phyloP scores from a whole-genome alignment of 345 rosid genomes.

The Schrenkiella parvula region DNA sequence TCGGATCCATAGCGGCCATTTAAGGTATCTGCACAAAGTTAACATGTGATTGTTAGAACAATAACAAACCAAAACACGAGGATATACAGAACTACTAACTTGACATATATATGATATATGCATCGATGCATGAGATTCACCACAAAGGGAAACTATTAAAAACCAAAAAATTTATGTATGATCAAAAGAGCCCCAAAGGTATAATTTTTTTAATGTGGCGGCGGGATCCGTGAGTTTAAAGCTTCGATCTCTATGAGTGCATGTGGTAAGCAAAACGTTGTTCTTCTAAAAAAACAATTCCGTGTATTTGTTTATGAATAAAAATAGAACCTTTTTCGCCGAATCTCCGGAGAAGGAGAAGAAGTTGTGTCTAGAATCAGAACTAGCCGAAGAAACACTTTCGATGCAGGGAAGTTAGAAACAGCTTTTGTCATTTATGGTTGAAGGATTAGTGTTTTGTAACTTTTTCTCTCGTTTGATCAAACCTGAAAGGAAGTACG shows the following conservation, averaged over 20 bases:
- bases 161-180: neutral
- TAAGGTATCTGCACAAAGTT: slow-evolving; percentile 35
- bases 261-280: neutral
- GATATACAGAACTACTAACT: neutral
- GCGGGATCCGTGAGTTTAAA: neutral
- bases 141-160: neutral
- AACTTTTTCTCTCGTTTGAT: slow-evolving; percentile 19
- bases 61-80: neutral
- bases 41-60: neutral
- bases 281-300: neutral
- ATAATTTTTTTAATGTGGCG: neutral
- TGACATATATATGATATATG: neutral
- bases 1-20: slow-evolving; percentile 44
- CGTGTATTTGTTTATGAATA: neutral
- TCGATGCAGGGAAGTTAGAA: slow-evolving; percentile 18
- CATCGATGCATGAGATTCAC: neutral
- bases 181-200: neutral
- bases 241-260: neutral
- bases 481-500: neutral
- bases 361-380: slow-evolving; percentile 24
- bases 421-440: slow-evolving; percentile 66
- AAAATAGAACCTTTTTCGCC: slow-evolving; percentile 10
- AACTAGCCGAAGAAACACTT: slow-evolving; percentile 31
- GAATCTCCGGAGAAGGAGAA: slow-evolving; percentile 57
- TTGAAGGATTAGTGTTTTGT: slow-evolving; percentile 26